phyloP scores from a whole-genome alignment of 305 asterid species.

The Plantago lanceolata region DNA sequence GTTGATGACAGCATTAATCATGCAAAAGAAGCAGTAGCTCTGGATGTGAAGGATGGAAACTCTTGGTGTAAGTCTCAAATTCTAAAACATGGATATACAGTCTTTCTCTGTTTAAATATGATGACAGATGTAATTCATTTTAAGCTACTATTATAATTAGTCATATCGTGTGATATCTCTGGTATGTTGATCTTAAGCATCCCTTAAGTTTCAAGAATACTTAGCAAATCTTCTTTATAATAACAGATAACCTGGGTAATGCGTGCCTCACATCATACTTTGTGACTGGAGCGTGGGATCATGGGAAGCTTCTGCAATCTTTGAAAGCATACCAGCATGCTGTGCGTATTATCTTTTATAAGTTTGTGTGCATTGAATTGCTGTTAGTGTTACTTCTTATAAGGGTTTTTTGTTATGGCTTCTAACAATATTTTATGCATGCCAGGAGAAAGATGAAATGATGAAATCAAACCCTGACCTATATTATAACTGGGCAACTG shows the following conservation, averaged over 20 bases:
- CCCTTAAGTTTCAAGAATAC: constrained; percentile 5
- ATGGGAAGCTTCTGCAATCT: constrained; percentile 62
- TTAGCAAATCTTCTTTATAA: constrained; percentile 16
- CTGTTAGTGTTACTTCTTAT: constrained; percentile 16
- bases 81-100: neutral
- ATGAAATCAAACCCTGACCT: constrained; percentile 85
- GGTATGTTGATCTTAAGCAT: constrained; percentile 14
- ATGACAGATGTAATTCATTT: neutral
- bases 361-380: constrained; percentile 11
- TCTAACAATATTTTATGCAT: constrained; percentile 17
- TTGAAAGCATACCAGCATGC: constrained; percentile 94
- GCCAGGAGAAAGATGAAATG: constrained; percentile 83
- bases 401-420: constrained; percentile 21
- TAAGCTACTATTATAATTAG: neutral
- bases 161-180: constrained; percentile 9
- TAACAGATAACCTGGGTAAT: constrained; percentile 85
- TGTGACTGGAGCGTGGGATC: constrained; percentile 85
- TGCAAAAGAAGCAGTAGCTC: constrained; percentile 76
- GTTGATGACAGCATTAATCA: constrained; percentile 85
- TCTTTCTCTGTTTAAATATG: constrained; percentile 1
- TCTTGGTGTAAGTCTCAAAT: constrained; percentile 73
- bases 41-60: constrained; percentile 88
- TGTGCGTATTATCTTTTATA: constrained; percentile 42
- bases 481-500: constrained; percentile 79
- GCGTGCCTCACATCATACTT: constrained; percentile 82